These are phyloP conservation scores for Solanum pennellii DNA, from an alignment of 257 asterid genomes.

Conservation along the genomic window DNA sequence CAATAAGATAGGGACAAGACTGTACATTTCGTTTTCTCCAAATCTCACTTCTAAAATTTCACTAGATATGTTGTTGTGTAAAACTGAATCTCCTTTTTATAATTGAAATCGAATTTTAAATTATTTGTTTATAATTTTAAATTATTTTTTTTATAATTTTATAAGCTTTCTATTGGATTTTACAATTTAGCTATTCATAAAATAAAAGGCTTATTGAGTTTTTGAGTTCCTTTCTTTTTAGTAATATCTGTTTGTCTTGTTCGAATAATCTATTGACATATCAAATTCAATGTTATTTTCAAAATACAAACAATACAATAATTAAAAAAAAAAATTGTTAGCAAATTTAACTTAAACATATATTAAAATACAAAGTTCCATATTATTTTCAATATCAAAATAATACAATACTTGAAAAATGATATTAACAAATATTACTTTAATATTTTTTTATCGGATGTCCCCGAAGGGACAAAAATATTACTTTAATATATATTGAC, in stretches of 20 bases:
- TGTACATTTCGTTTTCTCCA: too few species aligned
- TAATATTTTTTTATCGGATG: conserved; percentile 21
- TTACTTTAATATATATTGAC: background rate
- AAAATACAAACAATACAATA: background rate
- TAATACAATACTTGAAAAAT: background rate
- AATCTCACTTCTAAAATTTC: background rate
- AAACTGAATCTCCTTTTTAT: background rate
- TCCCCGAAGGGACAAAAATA: conserved; percentile 21
- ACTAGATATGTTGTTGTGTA: background rate
- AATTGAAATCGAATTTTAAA: too few species aligned
- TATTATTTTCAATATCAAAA: background rate
- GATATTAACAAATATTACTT: background rate
- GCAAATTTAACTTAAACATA: background rate
- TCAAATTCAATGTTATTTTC: background rate
- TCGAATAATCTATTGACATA: background rate
- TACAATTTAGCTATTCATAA: background rate
- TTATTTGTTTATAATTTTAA: too few species aligned
- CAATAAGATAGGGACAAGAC: background rate
- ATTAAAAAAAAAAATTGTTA: background rate
- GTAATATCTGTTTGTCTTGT: background rate
- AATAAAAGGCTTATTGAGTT: background rate
- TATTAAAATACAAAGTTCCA: background rate
- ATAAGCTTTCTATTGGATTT: background rate
- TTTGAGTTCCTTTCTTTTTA: background rate
- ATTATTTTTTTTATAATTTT: too few species aligned